These are phyloP conservation scores for Perilla frutescens DNA, from an alignment of 257 asterid genomes.

Conservation along the genomic window DNA sequence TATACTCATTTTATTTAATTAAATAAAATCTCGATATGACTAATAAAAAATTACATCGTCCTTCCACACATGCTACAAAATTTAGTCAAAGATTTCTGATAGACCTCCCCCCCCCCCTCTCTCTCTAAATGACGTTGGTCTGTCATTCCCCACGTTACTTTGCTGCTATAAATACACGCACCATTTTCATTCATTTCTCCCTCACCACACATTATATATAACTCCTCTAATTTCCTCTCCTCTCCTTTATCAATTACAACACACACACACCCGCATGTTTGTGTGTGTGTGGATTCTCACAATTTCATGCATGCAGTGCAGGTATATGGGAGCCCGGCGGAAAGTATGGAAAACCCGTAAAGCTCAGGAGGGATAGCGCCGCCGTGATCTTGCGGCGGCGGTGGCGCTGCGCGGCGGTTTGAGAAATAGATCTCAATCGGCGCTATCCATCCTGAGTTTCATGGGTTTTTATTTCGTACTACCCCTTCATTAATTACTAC, in stretches of 20 bases:
- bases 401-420: slow-evolving; percentile 2
- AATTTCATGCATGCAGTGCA: slow-evolving; percentile 38
- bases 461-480: slow-evolving; percentile 49
- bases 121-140: slow-evolving; percentile 34
- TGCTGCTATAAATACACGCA: slow-evolving; percentile 54
- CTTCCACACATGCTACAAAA: slow-evolving; percentile 37
- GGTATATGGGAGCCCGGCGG: background rate
- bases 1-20: slow-evolving; percentile 22
- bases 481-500: background rate
- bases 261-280: slow-evolving; percentile 18
- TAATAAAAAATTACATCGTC: slow-evolving; percentile 1
- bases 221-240: no score
- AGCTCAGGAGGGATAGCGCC: slow-evolving; percentile 95
- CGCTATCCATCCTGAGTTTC: slow-evolving; percentile 91
- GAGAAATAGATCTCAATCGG: slow-evolving; percentile 35
- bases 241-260: background rate
- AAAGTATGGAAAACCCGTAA: slow-evolving; percentile 52
- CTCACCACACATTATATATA: slow-evolving; percentile 2
- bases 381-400: slow-evolving; percentile 26
- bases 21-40: background rate
- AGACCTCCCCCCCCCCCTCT: slow-evolving; percentile 7
- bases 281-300: background rate
- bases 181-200: slow-evolving; percentile 35
- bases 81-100: slow-evolving; percentile 44
- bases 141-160: slow-evolving; percentile 49